phyloP scores from a whole-genome alignment of 768 basidiomycete species.

The Russula sp. region DNA sequence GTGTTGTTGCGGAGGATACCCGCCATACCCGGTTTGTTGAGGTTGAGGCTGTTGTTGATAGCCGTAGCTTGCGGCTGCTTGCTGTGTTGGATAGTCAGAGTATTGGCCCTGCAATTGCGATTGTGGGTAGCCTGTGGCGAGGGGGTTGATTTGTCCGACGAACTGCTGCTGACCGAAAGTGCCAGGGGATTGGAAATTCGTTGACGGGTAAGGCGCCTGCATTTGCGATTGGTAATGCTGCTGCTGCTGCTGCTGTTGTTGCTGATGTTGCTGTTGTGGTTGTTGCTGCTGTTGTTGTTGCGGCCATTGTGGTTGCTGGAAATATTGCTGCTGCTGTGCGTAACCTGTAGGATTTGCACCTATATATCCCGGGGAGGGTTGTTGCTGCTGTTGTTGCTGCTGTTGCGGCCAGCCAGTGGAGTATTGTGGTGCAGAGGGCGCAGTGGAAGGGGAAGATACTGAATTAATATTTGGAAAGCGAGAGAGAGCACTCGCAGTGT shows the following conservation, averaged over 20 bases:
- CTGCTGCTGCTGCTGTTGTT: slow-evolving; percentile 20
- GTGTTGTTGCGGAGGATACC: slow-evolving; percentile 27
- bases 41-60: slow-evolving; percentile 21
- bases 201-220: slow-evolving; percentile 16
- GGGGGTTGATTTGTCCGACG: slow-evolving; percentile 28
- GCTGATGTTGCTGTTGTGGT: slow-evolving; percentile 20
- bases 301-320: slow-evolving; percentile 14
- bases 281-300: slow-evolving; percentile 24
- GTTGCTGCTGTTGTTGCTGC: slow-evolving; percentile 35
- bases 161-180: slow-evolving; percentile 27
- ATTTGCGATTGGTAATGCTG: slow-evolving; percentile 29
- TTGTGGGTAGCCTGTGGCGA: slow-evolving; percentile 29
- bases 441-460: slow-evolving; percentile 26
- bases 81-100: slow-evolving; percentile 32
- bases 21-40: slow-evolving; percentile 29
- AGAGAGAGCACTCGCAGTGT: slow-evolving; percentile 40
- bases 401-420: slow-evolving; percentile 42
- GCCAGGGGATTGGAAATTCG: slow-evolving; percentile 22
- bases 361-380: slow-evolving; percentile 2
- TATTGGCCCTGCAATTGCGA: slow-evolving; percentile 35
- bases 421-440: slow-evolving; percentile 34
- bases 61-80: slow-evolving; percentile 10
- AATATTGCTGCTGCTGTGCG: slow-evolving; percentile 28
- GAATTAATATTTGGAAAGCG: slow-evolving; percentile 65
- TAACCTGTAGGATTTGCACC: slow-evolving; percentile 31